Percentiles rank a stretch among this genome's conserved stretches.
Evolutionary conservation across 2,329 filamentous ascomycete genomes (phyloP).

Genomic region (Colletotrichum godetiae): DNA sequence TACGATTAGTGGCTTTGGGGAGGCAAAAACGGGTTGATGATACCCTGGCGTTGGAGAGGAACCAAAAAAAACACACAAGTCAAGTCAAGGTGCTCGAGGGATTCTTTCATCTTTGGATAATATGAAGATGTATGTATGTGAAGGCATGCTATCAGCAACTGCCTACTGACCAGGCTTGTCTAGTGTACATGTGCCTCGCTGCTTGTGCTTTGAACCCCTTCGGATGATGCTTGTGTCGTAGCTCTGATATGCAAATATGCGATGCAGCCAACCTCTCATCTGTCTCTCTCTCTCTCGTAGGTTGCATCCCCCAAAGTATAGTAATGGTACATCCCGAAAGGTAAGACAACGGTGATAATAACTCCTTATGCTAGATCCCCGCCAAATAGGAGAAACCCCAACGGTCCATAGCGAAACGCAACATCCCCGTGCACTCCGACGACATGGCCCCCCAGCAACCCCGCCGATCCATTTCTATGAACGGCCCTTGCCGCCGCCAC

Average conservation of each 20-base stretch:
- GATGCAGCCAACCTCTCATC: not conserved
- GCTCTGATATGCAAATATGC: conserved; percentile 11
- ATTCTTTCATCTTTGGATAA: too few relatives aligned
- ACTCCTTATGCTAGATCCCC: conserved; percentile 5
- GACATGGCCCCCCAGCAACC: not conserved
- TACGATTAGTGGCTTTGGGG: conserved; percentile 2
- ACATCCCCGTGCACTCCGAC: not conserved
- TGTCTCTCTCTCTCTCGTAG: not conserved
- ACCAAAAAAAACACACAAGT: conserved; percentile 8
- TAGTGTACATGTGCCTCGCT: conserved; percentile 36
- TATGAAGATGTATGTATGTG: not conserved
- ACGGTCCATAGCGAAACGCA: not conserved
- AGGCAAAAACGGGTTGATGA: conserved; percentile 29
- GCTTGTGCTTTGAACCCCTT: not conserved
- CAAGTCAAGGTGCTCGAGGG: not conserved
- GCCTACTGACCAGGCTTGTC: conserved; percentile 4
- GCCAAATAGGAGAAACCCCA: not conserved
- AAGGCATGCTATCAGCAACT: not conserved
- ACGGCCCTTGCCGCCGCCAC: conserved; percentile 45
- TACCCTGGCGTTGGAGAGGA: conserved; percentile 27
- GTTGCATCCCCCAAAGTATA: conserved; percentile 12
- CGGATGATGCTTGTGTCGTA: conserved; percentile 25
- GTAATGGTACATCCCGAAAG: conserved; percentile 33
- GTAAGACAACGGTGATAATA: not conserved
- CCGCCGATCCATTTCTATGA: conserved; percentile 4